Evolutionary conservation across 768 basidiomycete genomes (phyloP), one percentile per base, ranked within the genome.

Genomic region (Roridomyces roridus): DNA sequence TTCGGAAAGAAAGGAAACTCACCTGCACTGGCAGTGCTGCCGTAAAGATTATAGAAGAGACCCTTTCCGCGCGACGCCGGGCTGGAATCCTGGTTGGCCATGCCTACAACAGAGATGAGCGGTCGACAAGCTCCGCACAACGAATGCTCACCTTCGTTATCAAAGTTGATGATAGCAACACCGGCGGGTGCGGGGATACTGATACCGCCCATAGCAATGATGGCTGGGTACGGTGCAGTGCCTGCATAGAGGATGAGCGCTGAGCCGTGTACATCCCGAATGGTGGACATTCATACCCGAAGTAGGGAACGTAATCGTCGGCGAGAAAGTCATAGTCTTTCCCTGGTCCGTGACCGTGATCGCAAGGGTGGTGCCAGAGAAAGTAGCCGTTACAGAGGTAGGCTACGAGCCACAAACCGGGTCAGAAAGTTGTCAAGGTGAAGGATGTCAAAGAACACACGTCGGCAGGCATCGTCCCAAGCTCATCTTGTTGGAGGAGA

Each of bases 1-100:
- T 12, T 8, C 11, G 40, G 18, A 29, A 12, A 43, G n/a, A n/a
- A n/a, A n/a, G 34, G 5, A 11, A 18, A 11, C 39, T 8, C 62
- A 39, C 68, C 71, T 1, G 84, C 84, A 40, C 76, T 77, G 43
- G 77, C 75, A 46, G 62, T 65, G 25, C 64, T 67, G 11, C 84
- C 85, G 67, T 78, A 85, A 43, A 86, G 74, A 31, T 77, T 74
- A 70, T 78, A 86, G 75, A 86, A 86, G 46, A 80, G 79, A 39
- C 85, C 84, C 40, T 72, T 63, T 14, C 85, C 84, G 24, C 84
- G 79, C 67, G 81, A 82, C 34, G 68, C 67, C 15, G 59, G 51
- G 60, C 72, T 70, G 59, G 72, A 69, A 49, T 72, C 71, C 64
- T 86, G 82, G 10, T 73, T 70, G 7, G 80, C 85, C 63, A 86